Evolutionary conservation across 2,329 filamentous ascomycete genomes (phyloP).

Genomic region (Fusarium sp.): DNA sequence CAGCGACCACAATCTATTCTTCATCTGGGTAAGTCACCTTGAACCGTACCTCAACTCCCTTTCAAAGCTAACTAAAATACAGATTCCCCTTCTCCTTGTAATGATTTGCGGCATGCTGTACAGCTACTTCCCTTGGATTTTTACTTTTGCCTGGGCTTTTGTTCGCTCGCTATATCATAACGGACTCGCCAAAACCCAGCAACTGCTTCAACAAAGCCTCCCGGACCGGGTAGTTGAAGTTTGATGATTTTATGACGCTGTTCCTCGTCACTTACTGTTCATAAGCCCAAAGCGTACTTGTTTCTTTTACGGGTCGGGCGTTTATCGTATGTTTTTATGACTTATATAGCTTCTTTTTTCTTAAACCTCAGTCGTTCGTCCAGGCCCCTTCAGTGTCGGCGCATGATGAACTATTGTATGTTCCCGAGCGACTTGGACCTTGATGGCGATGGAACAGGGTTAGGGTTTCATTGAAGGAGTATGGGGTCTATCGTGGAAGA

Average conservation of each 20-base stretch:
- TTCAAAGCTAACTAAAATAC: constrained; percentile 38
- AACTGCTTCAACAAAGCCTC: constrained; percentile 47
- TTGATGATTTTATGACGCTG: constrained; percentile 42
- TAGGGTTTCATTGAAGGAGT: not conserved
- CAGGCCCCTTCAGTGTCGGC: constrained; percentile 5
- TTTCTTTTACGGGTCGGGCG: constrained; percentile 26
- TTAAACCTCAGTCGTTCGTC: constrained; percentile 22
- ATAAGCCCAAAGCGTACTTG: constrained; percentile 35
- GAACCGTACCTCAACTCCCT: not conserved
- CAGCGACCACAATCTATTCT: constrained; percentile 75
- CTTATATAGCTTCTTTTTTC: constrained; percentile 13
- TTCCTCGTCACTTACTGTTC: constrained; percentile 28
- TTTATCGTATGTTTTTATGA: constrained; percentile 30
- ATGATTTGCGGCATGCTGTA: constrained; percentile 65
- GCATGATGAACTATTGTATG: constrained; percentile 7
- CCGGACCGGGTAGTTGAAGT: constrained; percentile 48
- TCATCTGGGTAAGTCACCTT: constrained; percentile 71
- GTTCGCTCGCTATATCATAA: constrained; percentile 51
- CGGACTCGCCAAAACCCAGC: constrained; percentile 47
- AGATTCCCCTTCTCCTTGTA: constrained; percentile 65
- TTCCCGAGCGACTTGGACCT: constrained; percentile 1
- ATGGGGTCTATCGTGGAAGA: not conserved
- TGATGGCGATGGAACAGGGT: not conserved
- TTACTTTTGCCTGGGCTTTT: constrained; percentile 54
- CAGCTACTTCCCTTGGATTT: constrained; percentile 64